Evolutionary conservation across 2,329 filamentous ascomycete genomes (phyloP).

Genomic region (Hymenoscyphus occultus): DNA sequence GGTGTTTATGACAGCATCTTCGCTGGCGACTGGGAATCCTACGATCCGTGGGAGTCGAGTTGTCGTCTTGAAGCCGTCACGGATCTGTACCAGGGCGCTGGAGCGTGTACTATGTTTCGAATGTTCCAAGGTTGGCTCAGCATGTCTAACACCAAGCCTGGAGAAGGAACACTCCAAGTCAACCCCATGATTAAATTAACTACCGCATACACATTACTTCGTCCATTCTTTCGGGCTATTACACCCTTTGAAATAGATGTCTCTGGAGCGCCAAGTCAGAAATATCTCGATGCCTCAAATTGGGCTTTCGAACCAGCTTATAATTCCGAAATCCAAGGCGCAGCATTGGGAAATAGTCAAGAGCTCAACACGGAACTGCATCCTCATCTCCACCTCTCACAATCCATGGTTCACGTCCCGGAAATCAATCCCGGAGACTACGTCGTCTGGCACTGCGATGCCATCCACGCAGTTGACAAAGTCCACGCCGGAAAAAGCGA

Average conservation of each 20-base stretch:
- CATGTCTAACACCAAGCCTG: slow-evolving; percentile 69
- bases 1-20: slow-evolving; percentile 73
- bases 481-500: slow-evolving; percentile 69
- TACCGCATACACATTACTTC: slow-evolving; percentile 75
- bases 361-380: slow-evolving; percentile 60
- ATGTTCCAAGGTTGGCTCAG: slow-evolving; percentile 89
- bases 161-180: slow-evolving; percentile 77
- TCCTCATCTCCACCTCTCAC: slow-evolving; percentile 59
- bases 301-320: slow-evolving; percentile 52
- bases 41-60: slow-evolving; percentile 78
- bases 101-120: slow-evolving; percentile 79
- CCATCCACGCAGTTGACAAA: slow-evolving; percentile 73
- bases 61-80: slow-evolving; percentile 64
- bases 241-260: slow-evolving; percentile 35
- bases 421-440: slow-evolving; percentile 64
- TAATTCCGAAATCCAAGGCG: slow-evolving; percentile 62
- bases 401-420: slow-evolving; percentile 64
- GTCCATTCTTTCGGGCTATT: slow-evolving; percentile 72
- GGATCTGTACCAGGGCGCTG: slow-evolving; percentile 77
- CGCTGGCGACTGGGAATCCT: slow-evolving; percentile 72
- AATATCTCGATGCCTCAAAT: slow-evolving; percentile 53
- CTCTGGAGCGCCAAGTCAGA: slow-evolving; percentile 35
- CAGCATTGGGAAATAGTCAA: slow-evolving; percentile 59
- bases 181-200: slow-evolving; percentile 74
- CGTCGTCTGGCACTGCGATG: slow-evolving; percentile 58